Evolutionary conservation across 2,329 filamentous ascomycete species (phyloP), one percentile per base, ranked within the genome.

Genomic region (Pezicula carpinea): DNA sequence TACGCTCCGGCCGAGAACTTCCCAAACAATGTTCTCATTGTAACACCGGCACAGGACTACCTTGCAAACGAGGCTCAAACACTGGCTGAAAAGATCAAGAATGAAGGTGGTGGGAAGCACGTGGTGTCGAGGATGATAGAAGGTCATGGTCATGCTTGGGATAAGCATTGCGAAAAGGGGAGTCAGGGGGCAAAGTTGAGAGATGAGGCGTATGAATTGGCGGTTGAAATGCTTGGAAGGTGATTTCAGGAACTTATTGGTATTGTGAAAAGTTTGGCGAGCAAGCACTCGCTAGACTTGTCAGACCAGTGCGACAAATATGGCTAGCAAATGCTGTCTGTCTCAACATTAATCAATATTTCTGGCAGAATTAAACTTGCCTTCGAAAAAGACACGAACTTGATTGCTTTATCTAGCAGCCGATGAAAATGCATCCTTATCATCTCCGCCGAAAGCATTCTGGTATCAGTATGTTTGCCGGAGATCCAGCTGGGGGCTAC

Each of bases 11-110:
- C 48, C 3, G 45, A 51, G 10, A 47, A 54, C 2, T 64, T 61
- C 43, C 60, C 63, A 6, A 42, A 46, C 7, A 56, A 54, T 15
- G 38, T 61, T 14, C 40, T 70, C 15, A 51, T 71, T 8, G 47
- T 71, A 41, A 64, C 64, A 1, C 63, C 58, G 6, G 66, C 60
- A 3, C 58, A 64, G 2, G 69, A 72, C 53, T 51, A 47, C n/a
- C 58, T 70, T 21, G 60, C 58, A 0, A 56, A 57, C 1, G 70
- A 72, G 46, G 60, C 59, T 0, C 63, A 68, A 40, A 57, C 45
- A 8, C 54, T 71, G 17, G 67, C 59, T 0, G 46, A 57, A 49
- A 63, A 51, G 46, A 43, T 65, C 7, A 51, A 56, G 31, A 17
- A 14, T 17, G 53, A 42, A 19, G 46, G 44, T 29, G 43, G 29